Percentiles rank a stretch among this genome's conserved stretches.
These are phyloP conservation scores for Eucalyptus grandis DNA, from an alignment of 345 rosid species.

Conservation along the genomic window DNA sequence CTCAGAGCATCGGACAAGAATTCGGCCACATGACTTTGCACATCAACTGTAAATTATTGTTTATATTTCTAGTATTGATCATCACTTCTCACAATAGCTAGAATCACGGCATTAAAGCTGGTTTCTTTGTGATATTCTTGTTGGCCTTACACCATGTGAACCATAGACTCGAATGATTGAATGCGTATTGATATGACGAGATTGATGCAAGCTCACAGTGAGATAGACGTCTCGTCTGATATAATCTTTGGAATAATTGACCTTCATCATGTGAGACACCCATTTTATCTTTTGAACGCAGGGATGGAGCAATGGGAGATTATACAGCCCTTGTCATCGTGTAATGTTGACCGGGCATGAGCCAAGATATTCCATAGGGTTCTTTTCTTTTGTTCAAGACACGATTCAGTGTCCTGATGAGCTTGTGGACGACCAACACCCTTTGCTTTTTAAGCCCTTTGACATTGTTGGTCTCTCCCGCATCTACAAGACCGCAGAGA, in stretches of 20 bases:
- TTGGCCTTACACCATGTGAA: neutral
- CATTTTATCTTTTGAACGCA: neutral
- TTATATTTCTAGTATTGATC: neutral
- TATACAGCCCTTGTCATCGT: neutral
- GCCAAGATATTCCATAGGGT: slow-evolving; percentile 6
- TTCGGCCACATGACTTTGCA: neutral
- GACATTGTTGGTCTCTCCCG: neutral
- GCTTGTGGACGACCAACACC: slow-evolving; percentile 12
- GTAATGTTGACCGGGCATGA: neutral
- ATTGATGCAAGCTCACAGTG: neutral
- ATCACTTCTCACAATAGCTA: neutral
- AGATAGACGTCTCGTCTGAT: neutral
- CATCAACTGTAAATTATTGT: neutral
- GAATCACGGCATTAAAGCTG: neutral
- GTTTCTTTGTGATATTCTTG: neutral
- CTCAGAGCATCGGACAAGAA: neutral
- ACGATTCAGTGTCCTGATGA: slow-evolving; percentile 6
- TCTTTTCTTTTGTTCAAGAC: slow-evolving; percentile 3
- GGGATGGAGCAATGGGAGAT: slow-evolving; percentile 3
- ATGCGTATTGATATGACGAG: neutral
- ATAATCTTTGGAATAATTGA: neutral
- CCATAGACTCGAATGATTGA: neutral
- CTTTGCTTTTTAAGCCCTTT: slow-evolving; percentile 16
- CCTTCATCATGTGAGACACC: neutral
- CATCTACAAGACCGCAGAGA: neutral